These are phyloP conservation scores for Pseudogymnoascus sp. DNA, from an alignment of 2,329 filamentous ascomycete genomes.

Conservation along the genomic window DNA sequence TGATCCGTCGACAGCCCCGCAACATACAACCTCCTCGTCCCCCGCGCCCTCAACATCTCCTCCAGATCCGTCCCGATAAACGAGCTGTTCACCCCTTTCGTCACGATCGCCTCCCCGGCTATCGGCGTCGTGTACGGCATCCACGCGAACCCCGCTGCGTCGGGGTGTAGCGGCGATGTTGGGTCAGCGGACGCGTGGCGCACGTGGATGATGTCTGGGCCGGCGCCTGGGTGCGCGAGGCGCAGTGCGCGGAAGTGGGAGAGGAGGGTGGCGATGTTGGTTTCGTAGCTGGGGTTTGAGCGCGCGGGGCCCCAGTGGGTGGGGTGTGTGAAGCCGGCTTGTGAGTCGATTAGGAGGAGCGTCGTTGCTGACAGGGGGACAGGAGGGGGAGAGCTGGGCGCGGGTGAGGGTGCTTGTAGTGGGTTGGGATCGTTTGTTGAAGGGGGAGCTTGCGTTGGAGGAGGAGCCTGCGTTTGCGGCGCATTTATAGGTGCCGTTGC, in stretches of 20 bases:
- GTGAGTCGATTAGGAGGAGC: slow-evolving; percentile 40
- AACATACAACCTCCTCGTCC: slow-evolving; percentile 20
- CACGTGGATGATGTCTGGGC: slow-evolving; percentile 35
- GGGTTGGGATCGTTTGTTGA: too few relatives aligned
- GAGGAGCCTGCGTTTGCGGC: neutral
- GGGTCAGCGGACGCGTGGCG: slow-evolving; percentile 34
- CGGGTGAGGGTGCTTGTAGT: neutral
- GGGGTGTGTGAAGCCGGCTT: slow-evolving; percentile 33
- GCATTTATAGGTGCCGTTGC: neutral
- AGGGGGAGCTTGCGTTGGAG: neutral
- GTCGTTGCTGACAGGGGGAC: slow-evolving; percentile 24
- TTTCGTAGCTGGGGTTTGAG: slow-evolving; percentile 37
- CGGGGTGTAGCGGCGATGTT: slow-evolving; percentile 30
- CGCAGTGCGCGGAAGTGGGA: slow-evolving; percentile 31
- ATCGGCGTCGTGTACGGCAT: slow-evolving; percentile 21
- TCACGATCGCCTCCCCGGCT: slow-evolving; percentile 31
- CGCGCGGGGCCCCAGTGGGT: slow-evolving; percentile 33
- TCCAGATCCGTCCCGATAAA: slow-evolving; percentile 39
- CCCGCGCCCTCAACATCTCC: slow-evolving; percentile 23
- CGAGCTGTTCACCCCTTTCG: slow-evolving; percentile 38
- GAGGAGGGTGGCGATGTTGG: slow-evolving; percentile 34
- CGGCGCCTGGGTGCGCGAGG: slow-evolving; percentile 20
- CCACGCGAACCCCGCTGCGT: slow-evolving; percentile 18
- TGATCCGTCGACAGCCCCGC: slow-evolving; percentile 40
- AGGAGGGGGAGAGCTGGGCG: neutral